A percentile compares a stretch with the other conserved stretches of the same genome.
These are phyloP conservation scores for Jackrogersella minutella DNA, from an alignment of 495 filamentous ascomycete genomes.

Conservation along the genomic window DNA sequence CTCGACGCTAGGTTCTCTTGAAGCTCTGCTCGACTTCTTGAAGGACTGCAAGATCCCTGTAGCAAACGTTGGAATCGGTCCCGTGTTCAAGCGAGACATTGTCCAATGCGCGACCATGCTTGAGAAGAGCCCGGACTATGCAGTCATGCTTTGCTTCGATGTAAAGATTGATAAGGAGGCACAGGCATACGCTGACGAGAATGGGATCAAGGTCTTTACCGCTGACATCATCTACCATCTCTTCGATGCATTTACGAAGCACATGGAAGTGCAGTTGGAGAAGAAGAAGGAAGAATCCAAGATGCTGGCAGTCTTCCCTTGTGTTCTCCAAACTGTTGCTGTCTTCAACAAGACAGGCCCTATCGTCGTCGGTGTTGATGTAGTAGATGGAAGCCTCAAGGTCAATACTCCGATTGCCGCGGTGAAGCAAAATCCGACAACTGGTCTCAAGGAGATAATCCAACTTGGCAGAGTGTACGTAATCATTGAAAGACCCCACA, in stretches of 20 bases:
- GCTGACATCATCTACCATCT: conserved; percentile 99
- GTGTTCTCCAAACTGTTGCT: conserved; percentile 84
- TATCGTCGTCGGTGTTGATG: conserved; percentile 96
- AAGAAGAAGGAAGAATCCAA: conserved; percentile 96
- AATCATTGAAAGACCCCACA: neutral
- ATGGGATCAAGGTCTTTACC: conserved; percentile 97
- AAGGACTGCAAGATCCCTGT: conserved; percentile 95
- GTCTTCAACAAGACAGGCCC: conserved; percentile 99
- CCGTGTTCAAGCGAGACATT: conserved; percentile 97
- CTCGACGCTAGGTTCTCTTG: conserved; percentile 95
- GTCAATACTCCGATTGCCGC: conserved; percentile 88
- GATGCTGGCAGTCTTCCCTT: conserved; percentile 95
- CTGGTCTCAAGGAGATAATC: conserved; percentile 82
- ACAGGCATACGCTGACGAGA: conserved; percentile 85
- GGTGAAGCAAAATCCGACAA: conserved; percentile 79
- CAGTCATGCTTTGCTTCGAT: conserved; percentile 99
- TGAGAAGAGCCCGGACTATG: conserved; percentile 93
- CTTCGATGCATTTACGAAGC: conserved; percentile 94
- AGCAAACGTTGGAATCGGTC: conserved; percentile 95
- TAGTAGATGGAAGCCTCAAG: conserved; percentile 83
- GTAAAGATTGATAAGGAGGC: conserved; percentile 99
- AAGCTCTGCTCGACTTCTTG: conserved; percentile 96
- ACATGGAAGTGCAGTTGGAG: conserved; percentile 85
- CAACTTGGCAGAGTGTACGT: conserved; percentile 94
- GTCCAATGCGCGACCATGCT: conserved; percentile 97